Conservation (phyloP, 805 yeast species). For the Wickerhamomyces hampshirensis region DNA sequence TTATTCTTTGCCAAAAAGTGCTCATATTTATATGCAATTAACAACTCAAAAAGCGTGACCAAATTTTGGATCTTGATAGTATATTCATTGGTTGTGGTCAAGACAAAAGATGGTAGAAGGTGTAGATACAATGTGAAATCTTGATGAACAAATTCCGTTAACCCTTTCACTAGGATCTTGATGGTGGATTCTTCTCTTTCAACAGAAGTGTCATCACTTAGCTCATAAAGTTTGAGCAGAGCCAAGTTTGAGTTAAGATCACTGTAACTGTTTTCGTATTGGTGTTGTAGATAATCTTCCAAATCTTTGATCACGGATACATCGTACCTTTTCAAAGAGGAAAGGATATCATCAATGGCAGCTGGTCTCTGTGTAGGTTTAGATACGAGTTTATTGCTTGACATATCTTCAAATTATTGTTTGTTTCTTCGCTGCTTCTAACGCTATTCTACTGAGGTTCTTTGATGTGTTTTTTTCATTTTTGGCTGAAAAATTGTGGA, state of each 20-base stretch:
- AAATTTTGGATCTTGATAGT: constrained; percentile 22
- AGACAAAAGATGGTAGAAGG: constrained; percentile 37
- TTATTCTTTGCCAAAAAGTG: constrained; percentile 19
- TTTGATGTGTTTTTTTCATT: too few species aligned
- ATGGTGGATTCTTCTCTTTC: constrained; percentile 36
- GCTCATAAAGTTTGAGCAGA: constrained; percentile 37
- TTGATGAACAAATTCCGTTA: constrained; percentile 34
- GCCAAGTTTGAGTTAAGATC: constrained; percentile 43
- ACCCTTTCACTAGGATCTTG: constrained; percentile 36
- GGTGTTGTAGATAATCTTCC: constrained; percentile 39
- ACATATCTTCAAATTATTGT: too few species aligned
- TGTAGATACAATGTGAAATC: constrained; percentile 42
- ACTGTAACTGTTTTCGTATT: constrained; percentile 32
- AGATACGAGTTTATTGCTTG: constrained; percentile 29
- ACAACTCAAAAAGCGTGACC: constrained; percentile 20
- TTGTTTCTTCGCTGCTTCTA: too few species aligned
- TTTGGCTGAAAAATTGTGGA: too few species aligned
- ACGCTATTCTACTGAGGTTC: too few species aligned
- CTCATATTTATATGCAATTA: constrained; percentile 18
- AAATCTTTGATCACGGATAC: constrained; percentile 37
- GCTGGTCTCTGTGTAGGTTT: constrained; percentile 36
- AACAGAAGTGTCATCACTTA: constrained; percentile 29
- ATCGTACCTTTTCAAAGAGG: constrained; percentile 40
- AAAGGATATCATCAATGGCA: constrained; percentile 33
- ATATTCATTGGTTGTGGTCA: constrained; percentile 22